Evolutionary conservation across 2,329 filamentous ascomycete genomes (phyloP).

Genomic region (Fusarium torulosum): DNA sequence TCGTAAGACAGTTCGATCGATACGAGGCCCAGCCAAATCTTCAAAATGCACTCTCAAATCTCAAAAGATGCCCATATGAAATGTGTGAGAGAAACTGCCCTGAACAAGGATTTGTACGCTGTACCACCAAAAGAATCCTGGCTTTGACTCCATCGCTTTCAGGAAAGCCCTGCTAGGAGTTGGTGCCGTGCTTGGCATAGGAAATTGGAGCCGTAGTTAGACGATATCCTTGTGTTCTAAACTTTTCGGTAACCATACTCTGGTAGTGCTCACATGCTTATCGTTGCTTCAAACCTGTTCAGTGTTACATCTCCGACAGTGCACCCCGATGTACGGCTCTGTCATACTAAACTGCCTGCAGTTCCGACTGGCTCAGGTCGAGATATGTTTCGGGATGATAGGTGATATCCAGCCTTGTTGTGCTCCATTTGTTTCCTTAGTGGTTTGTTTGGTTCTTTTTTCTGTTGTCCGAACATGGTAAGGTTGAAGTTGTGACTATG

Average conservation of each 20-base stretch:
- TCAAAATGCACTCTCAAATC: background rate
- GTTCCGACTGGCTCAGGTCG: slow-evolving; percentile 14
- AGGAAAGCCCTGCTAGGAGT: background rate
- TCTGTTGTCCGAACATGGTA: background rate
- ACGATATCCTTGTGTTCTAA: slow-evolving; percentile 42
- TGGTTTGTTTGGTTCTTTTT: background rate
- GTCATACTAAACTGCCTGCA: slow-evolving; percentile 32
- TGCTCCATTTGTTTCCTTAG: background rate
- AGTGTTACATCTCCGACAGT: slow-evolving; percentile 27
- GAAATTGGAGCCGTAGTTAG: slow-evolving; percentile 33
- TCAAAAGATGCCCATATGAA: background rate
- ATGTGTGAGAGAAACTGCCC: slow-evolving; percentile 22
- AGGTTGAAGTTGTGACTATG: slow-evolving; percentile 2
- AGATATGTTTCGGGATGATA: slow-evolving; percentile 19
- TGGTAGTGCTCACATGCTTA: slow-evolving; percentile 17
- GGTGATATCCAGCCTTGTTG: slow-evolving; percentile 34
- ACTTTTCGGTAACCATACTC: slow-evolving; percentile 28
- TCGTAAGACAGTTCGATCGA: slow-evolving; percentile 29
- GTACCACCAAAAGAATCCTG: slow-evolving; percentile 33
- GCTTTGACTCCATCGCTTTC: background rate
- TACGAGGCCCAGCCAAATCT: slow-evolving; percentile 11
- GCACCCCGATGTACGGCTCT: slow-evolving; percentile 17
- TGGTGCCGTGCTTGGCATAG: slow-evolving; percentile 19
- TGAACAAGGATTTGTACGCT: slow-evolving; percentile 16
- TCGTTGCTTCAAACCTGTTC: slow-evolving; percentile 12